Base-by-base conservation (phyloP, 2,329 filamentous ascomycete genomes). In the Apiospora malaysiana region DNA sequence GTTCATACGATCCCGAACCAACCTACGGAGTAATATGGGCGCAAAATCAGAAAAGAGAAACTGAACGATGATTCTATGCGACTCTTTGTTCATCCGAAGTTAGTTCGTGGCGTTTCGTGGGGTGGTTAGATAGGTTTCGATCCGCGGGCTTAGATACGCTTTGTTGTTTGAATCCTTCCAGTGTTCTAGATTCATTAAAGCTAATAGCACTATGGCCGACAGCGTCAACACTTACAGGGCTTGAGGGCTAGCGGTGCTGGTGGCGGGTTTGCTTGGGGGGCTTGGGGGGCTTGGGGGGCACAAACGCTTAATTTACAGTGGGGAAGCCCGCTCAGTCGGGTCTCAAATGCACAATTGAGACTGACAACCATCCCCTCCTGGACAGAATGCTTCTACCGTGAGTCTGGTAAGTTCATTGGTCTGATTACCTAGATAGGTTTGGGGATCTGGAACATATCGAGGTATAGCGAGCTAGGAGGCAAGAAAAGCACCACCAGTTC, bases 321-420 rank as follows among this genome's bases (percentile, higher is more conserved):
- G 56, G 56, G 56, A 63, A 63, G 32, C 32, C 56, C 56, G 56
- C 56, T 59, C 51, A 7, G 51, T 21, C 25, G 51, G 27, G 51
- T 49, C n/a, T 49, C 47, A 49, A 45, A 45, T 45, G 10, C 42
- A 45, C 42, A n/a, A n/a, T n/a, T n/a, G 10, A 45, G 12, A 45
- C 42, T 4, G 42, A 45, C 42, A 45, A 16, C 42, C 42, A 45
- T 42, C 40, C 40, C 8, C 10, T 42, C 12, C 40, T 42, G 8
- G 8, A 14, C 4, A 42, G 8, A 42, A 42, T 9, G 40, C 40
- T 10, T 42, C 40, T 42, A 42, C 40, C 40, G 12, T 42, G 40
- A 9, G 40, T 32, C 3, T 32, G 32, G 32, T 32, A 32, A 32
- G 3, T 32, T 32, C 32, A 32, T 32, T 32, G 32, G 32, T 32